Evolutionary conservation across 495 filamentous ascomycete genomes (phyloP).

Genomic region (Penicillium mononematosum): DNA sequence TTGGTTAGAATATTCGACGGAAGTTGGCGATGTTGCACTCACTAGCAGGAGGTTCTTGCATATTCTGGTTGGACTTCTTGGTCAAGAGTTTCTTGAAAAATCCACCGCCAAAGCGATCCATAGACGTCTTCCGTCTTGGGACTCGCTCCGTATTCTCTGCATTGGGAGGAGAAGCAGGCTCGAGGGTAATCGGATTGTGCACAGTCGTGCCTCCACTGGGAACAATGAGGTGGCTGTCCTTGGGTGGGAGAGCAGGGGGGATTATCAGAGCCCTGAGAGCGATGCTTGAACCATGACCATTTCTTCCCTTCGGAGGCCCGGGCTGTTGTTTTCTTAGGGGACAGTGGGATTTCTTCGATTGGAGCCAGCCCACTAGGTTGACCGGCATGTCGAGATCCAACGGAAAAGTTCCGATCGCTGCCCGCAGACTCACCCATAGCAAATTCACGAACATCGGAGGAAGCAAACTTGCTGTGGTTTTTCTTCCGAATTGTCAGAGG

Average conservation of each 20-base stretch:
- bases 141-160: neutral
- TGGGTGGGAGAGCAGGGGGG: conserved; percentile 18
- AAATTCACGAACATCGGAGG: conserved; percentile 1
- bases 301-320: conserved; percentile 48
- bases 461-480: conserved; percentile 7
- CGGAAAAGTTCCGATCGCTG: conserved; percentile 16
- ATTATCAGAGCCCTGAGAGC: conserved; percentile 44
- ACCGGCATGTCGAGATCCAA: conserved; percentile 19
- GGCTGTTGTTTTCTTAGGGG: conserved; percentile 27
- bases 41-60: conserved; percentile 22
- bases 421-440: conserved; percentile 1
- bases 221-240: conserved; percentile 22
- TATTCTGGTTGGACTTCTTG: conserved; percentile 29
- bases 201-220: conserved; percentile 31
- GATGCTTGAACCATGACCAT: conserved; percentile 65
- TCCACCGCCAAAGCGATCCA: conserved; percentile 26
- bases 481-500: conserved; percentile 60
- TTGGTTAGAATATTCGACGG: conserved; percentile 1
- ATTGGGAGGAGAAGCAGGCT: neutral
- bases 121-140: conserved; percentile 26
- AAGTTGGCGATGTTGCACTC: conserved; percentile 13
- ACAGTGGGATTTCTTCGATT: conserved; percentile 33
- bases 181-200: conserved; percentile 21
- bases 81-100: conserved; percentile 39
- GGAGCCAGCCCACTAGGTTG: conserved; percentile 28